phyloP scores from a whole-genome alignment of 345 rosid genomes.

The Eucalyptus sideroxylon region DNA sequence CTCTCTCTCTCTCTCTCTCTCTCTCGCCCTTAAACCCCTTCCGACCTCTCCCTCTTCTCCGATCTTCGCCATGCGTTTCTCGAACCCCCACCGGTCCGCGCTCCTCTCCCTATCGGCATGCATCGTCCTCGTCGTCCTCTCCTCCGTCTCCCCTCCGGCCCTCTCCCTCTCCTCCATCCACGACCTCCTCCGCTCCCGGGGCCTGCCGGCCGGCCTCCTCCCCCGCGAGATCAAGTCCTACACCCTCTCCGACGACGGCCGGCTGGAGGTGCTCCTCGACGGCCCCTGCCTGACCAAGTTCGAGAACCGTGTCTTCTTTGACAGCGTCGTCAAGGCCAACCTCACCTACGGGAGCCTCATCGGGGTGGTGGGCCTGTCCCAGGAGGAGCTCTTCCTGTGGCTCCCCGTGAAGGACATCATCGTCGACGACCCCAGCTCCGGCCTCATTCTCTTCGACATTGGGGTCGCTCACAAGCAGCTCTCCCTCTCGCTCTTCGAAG shows the following conservation, averaged over 20 bases:
- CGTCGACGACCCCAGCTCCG: slow-evolving; percentile 68
- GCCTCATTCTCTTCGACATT: slow-evolving; percentile 82
- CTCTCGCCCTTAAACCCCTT: not conserved
- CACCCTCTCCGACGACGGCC: slow-evolving; percentile 41
- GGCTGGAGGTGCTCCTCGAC: slow-evolving; percentile 59
- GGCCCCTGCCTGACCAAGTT: slow-evolving; percentile 68
- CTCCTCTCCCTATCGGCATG: not conserved
- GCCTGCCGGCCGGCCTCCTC: slow-evolving; percentile 74
- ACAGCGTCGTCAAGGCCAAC: slow-evolving; percentile 66
- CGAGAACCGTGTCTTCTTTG: slow-evolving; percentile 58
- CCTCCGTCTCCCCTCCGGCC: not conserved
- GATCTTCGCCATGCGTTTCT: not conserved
- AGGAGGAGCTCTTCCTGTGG: slow-evolving; percentile 87
- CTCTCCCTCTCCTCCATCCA: slow-evolving; percentile 31
- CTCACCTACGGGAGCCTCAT: slow-evolving; percentile 63
- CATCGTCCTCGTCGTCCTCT: not conserved
- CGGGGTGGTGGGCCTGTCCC: slow-evolving; percentile 68
- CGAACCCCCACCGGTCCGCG: not conserved
- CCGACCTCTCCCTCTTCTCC: not conserved
- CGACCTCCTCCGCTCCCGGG: slow-evolving; percentile 65
- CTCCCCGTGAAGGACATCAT: slow-evolving; percentile 70
- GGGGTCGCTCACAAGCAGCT: slow-evolving; percentile 83
- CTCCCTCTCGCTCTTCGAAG: slow-evolving; percentile 77
- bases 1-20: not conserved
- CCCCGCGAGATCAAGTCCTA: slow-evolving; percentile 75